phyloP scores from a whole-genome alignment of 2,329 filamentous ascomycete species.

The Emmonsiellopsis sp. region DNA sequence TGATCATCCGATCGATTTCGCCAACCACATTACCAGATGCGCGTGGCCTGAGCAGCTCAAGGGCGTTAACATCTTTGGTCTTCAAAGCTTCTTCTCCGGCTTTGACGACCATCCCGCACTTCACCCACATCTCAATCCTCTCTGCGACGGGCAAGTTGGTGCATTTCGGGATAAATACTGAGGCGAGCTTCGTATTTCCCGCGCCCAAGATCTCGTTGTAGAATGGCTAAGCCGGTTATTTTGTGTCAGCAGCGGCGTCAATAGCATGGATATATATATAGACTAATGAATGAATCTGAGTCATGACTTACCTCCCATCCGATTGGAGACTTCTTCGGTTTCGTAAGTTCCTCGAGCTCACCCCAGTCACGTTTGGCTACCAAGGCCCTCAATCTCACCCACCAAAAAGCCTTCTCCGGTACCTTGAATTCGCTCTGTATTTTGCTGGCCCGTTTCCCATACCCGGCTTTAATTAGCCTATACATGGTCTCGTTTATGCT shows the following conservation, averaged over 20 bases:
- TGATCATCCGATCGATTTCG: conserved; percentile 75
- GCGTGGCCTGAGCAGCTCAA: conserved; percentile 64
- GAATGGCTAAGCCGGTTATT: conserved; percentile 56
- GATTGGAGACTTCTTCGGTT: conserved; percentile 74
- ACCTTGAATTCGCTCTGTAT: conserved; percentile 89
- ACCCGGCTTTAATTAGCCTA: conserved; percentile 72
- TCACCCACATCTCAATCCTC: conserved; percentile 85
- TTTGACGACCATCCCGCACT: conserved; percentile 81
- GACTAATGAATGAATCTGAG: not conserved
- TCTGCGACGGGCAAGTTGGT: conserved; percentile 59
- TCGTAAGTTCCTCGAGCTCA: conserved; percentile 76
- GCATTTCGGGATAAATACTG: conserved; percentile 81
- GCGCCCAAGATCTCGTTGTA: conserved; percentile 83
- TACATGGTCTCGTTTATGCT: conserved; percentile 89
- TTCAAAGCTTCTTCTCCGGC: conserved; percentile 87
- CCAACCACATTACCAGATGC: conserved; percentile 60
- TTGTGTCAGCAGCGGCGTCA: conserved; percentile 19
- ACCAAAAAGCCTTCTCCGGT: conserved; percentile 82
- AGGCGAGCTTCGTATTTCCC: conserved; percentile 79
- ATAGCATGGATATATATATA: not conserved
- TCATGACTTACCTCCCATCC: conserved; percentile 73
- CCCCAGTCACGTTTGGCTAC: conserved; percentile 87
- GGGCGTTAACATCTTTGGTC: conserved; percentile 66
- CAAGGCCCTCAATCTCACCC: conserved; percentile 74
- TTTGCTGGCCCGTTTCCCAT: conserved; percentile 76